Base-by-base conservation (phyloP, 2,329 filamentous ascomycete species). In the Arthrinium phaeospermum region DNA sequence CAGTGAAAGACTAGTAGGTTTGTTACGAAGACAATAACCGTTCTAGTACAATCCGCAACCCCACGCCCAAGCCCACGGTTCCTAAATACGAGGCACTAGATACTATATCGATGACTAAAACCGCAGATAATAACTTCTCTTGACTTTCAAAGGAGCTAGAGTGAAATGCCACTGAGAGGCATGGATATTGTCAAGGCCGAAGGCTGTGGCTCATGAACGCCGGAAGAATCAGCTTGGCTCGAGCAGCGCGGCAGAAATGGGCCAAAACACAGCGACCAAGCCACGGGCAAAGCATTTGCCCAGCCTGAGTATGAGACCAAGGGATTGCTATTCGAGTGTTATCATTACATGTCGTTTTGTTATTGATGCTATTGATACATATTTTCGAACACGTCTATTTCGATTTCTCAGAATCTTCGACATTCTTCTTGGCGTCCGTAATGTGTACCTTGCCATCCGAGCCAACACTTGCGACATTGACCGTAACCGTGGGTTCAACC, bases 371-470 rank as follows among this genome's bases (percentile, higher is more conserved):
- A 41, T 64, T 64, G 57, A 41, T 41, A 41, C 57, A 64, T 13
- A 19, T 41, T 10, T 41, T 41, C 57, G 34, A 64, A 19, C 57
- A 46, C n/a, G 16, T 64, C 45, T 67, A 73, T 37, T 70, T 72
- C 34, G 24, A 13, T 49, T 78, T 79, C 72, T 79, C 84, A 79
- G 89, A 88, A 71, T 90, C 86, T 77, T 89, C 89, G 53, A 91
- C 79, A 69, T 88, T 86, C 78, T 88, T 89, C 78, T 88, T 89
- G n/a, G 82, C 82, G 67, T 90, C 88, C 77, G 91, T 86, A 77
- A 94, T 91, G 49, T 85, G 85, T n/a, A 92, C 91, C 80, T 92
- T 92, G 24, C 91, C 92, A 75, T 91, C 89, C 76, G 86, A 84
- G 22, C 84, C 84, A 44, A 91, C 86, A 49, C 83, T 87, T 0